phyloP scores from a whole-genome alignment of 2,329 filamentous ascomycete species.

The Colletotrichum tanaceti region DNA sequence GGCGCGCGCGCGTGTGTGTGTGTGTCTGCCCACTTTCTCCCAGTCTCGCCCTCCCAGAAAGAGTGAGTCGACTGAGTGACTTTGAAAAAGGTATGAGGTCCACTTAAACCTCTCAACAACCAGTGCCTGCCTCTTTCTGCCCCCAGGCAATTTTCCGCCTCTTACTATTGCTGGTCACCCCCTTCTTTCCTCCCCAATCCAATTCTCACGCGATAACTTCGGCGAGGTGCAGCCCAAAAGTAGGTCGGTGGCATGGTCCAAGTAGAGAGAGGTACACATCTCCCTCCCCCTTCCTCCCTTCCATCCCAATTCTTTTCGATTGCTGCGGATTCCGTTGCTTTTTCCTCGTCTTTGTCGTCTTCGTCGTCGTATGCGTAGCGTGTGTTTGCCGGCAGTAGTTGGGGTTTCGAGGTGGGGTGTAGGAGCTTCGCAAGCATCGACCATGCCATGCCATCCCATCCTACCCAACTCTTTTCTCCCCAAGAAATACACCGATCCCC shows the following conservation, averaged over 20 bases:
- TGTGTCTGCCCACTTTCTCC: conserved; percentile 8
- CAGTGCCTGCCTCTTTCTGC: conserved; percentile 31
- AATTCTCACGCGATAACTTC: conserved; percentile 33
- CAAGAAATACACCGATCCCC: neutral
- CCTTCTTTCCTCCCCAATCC: conserved; percentile 22
- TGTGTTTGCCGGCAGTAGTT: neutral
- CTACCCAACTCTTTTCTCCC: neutral
- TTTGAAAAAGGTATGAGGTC: conserved; percentile 34
- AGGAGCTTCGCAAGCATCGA: conserved; percentile 9
- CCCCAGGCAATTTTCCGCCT: conserved; percentile 26
- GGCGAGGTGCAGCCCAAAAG: conserved; percentile 17
- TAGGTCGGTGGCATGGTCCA: neutral
- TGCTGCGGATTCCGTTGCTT: neutral
- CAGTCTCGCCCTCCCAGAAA: conserved; percentile 12
- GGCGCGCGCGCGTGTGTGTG: neutral
- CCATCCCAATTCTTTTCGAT: neutral
- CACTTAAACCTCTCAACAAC: conserved; percentile 43
- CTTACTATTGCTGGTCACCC: conserved; percentile 22
- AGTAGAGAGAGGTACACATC: conserved; percentile 32
- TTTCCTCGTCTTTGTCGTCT: neutral
- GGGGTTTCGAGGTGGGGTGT: neutral
- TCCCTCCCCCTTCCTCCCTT: conserved; percentile 1
- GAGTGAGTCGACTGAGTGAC: conserved; percentile 30
- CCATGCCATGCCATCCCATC: neutral
- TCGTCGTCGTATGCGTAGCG: neutral